A percentile compares a stretch with the other conserved stretches of the same genome.
Conservation (phyloP, 2,329 filamentous ascomycete species). For the Cytospora piceicola region DNA sequence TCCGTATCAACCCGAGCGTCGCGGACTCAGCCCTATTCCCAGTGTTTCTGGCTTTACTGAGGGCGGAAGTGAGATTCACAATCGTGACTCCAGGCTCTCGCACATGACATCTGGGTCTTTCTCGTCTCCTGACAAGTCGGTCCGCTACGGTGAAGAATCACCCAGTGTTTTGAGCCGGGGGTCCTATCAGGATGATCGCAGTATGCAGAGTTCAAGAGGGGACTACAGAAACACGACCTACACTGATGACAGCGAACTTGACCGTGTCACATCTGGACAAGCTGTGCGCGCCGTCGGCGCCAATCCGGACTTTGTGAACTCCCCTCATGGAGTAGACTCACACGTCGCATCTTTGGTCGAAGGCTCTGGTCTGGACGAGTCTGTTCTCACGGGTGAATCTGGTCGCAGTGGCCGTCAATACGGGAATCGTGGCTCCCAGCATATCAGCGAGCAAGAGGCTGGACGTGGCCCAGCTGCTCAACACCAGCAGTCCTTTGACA, state of each 20-base stretch:
- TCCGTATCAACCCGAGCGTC: conserved; percentile 70
- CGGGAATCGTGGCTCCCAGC: conserved; percentile 45
- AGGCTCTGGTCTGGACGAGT: conserved; percentile 70
- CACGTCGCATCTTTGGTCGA: conserved; percentile 85
- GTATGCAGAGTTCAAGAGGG: conserved; percentile 55
- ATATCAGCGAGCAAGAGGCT: conserved; percentile 39
- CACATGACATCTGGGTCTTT: conserved; percentile 56
- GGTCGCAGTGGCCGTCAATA: conserved; percentile 55
- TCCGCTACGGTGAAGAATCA: conserved; percentile 50
- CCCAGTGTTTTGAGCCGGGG: conserved; percentile 53
- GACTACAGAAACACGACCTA: conserved; percentile 59
- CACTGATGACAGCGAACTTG: conserved; percentile 59
- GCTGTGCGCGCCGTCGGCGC: conserved; percentile 72
- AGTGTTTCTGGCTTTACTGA: conserved; percentile 88
- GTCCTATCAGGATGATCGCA: conserved; percentile 64
- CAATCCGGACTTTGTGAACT: conserved; percentile 78
- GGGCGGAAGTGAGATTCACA: conserved; percentile 62
- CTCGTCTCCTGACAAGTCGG: conserved; percentile 65
- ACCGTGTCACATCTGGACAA: conserved; percentile 66
- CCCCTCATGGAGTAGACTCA: conserved; percentile 76
- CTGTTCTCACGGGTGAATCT: conserved; percentile 68
- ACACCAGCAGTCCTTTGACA: conserved; percentile 47
- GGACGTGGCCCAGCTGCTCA: conserved; percentile 40
- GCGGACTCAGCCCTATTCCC: conserved; percentile 84
- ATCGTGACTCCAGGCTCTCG: conserved; percentile 61